Base-by-base conservation (phyloP, 1,284 basidiomycete genomes). In the Cutaneotrichosporon cavernicola region DNA sequence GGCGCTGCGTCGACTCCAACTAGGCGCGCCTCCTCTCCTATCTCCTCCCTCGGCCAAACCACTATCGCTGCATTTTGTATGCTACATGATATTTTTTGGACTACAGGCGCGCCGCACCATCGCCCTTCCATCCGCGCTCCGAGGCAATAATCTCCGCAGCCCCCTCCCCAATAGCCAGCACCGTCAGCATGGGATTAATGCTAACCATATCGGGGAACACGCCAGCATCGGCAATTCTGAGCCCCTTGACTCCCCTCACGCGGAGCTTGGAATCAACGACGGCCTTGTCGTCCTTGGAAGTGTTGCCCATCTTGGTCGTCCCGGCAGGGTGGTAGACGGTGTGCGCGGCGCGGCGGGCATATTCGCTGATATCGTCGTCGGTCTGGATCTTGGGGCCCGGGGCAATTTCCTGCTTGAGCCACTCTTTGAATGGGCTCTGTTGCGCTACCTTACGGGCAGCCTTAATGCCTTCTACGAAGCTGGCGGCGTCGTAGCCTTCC, bases 261-360 rank as follows among this genome's bases (percentile, higher is more conserved):
- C 60, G 56, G n/a, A 68, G 66, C 46, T 56, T 13, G 32, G 61
- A 56, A 52, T 63, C 66, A 21, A 63, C 61, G 34, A 68, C 66
- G 7, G 66, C 66, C 18, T 31, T 9, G n/a, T n/a, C 7, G 60
- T 63, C 64, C n/a, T 14, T 21, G 4, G 30, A 18, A 10, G 16
- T 18, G 47, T 50, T 32, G 26, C 66, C 66, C 66, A 68, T 68
- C 26, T 56, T 56, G 36, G 61, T 65, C 21, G 66, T 68, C n/a
- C 66, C 66, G 1, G 66, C 66, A 2, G 66, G 66, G 53, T 68
- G 66, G 60, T 68, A 68, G n/a, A 68, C 66, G 32, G 66, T 68
- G 57, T 68, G 66, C 10, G 66, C 66, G 14, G 56, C 66, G 34
- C 62, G 61, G 57, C 66, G 66, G 0, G 66, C 66, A 49, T 68